Evolutionary conservation across 768 basidiomycete genomes (phyloP).

Genomic region (Sarcomyxa edulis): DNA sequence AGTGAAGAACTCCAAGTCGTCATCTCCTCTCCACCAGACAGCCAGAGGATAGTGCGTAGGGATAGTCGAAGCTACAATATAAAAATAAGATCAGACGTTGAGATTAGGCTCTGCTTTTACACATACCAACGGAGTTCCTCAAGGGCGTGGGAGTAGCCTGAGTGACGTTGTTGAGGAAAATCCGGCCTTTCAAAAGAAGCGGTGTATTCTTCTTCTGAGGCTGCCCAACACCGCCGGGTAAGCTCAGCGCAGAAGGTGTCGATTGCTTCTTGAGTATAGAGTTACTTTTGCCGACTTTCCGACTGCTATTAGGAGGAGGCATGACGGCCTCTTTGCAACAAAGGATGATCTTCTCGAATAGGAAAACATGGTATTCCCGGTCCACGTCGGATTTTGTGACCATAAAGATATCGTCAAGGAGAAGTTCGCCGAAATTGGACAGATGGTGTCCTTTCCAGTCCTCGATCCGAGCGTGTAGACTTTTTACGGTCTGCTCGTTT

Average conservation of each 20-base stretch:
- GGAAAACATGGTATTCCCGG: slow-evolving; percentile 96
- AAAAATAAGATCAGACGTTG: slow-evolving; percentile 4
- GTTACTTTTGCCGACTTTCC: slow-evolving; percentile 78
- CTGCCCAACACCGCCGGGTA: slow-evolving; percentile 48
- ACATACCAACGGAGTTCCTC: slow-evolving; percentile 58
- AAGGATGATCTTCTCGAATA: slow-evolving; percentile 97
- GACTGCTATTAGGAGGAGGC: slow-evolving; percentile 50
- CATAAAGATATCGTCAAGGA: slow-evolving; percentile 91
- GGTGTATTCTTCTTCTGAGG: slow-evolving; percentile 74
- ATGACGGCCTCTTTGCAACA: slow-evolving; percentile 91
- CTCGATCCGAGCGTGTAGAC: slow-evolving; percentile 80
- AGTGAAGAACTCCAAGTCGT: slow-evolving; percentile 90
- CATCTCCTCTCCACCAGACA: slow-evolving; percentile 94
- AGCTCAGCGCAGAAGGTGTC: slow-evolving; percentile 37
- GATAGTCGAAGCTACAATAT: slow-evolving; percentile 35
- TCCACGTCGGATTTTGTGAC: slow-evolving; percentile 96
- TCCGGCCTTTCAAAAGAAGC: slow-evolving; percentile 89
- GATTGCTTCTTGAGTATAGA: slow-evolving; percentile 85
- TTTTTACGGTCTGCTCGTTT: slow-evolving; percentile 87
- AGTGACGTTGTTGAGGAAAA: slow-evolving; percentile 95
- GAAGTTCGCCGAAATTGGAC: slow-evolving; percentile 88
- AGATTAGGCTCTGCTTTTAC: no score
- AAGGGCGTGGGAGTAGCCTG: slow-evolving; percentile 61
- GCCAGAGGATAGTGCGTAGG: slow-evolving; percentile 72
- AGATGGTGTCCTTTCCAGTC: slow-evolving; percentile 99